Conservation (phyloP, 176 grass and related monocot species). For the Oryza longistaminata region DNA sequence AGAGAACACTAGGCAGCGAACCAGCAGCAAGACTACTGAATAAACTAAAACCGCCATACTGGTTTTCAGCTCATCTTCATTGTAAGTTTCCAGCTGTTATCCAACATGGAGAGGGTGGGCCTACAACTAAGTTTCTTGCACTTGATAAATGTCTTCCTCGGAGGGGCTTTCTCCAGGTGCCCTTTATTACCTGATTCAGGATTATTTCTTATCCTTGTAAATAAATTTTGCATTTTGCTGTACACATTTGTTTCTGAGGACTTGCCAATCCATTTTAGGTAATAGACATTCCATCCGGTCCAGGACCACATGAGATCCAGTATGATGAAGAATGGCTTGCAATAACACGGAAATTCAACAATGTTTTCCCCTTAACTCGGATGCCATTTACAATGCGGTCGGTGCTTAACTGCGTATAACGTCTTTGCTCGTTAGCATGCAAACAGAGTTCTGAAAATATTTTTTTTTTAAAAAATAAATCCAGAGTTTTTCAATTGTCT, state of each 20-base stretch:
- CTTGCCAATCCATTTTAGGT: constrained; percentile 56
- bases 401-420: background rate
- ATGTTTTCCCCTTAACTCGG: constrained; percentile 60
- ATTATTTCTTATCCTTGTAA: constrained; percentile 10
- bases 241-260: constrained; percentile 33
- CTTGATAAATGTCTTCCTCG: constrained; percentile 88
- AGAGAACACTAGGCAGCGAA: constrained; percentile 65
- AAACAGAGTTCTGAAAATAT: constrained; percentile 18
- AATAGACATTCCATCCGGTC: constrained; percentile 72
- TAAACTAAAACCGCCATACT: constrained; percentile 74
- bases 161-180: constrained; percentile 76
- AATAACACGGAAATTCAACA: constrained; percentile 83
- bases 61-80: constrained; percentile 86
- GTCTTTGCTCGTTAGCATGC: constrained; percentile 1
- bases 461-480: constrained; percentile 3
- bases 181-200: background rate
- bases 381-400: constrained; percentile 52
- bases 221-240: constrained; percentile 18
- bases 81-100: constrained; percentile 76
- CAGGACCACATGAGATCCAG: constrained; percentile 83
- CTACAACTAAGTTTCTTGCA: constrained; percentile 78
- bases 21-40: constrained; percentile 79
- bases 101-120: constrained; percentile 65
- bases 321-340: constrained; percentile 98
- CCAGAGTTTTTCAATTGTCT: constrained; percentile 26